Percentiles rank a stretch among this genome's conserved stretches.
Evolutionary conservation across 768 basidiomycete genomes (phyloP).

Genomic region (Trametes elegans): DNA sequence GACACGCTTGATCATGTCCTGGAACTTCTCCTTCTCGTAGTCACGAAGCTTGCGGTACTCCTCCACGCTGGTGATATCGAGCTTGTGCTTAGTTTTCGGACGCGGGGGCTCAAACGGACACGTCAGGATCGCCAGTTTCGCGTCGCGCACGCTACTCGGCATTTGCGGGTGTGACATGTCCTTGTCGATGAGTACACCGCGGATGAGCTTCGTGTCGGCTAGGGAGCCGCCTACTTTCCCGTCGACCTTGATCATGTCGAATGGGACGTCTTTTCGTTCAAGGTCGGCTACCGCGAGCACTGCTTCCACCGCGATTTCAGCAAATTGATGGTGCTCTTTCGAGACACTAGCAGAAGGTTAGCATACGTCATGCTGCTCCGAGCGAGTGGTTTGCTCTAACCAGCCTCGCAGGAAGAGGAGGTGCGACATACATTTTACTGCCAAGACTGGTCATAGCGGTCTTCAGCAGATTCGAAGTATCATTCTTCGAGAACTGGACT

Average conservation of each 20-base stretch:
- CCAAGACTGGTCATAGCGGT: constrained; percentile 95
- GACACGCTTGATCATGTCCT: constrained; percentile 94
- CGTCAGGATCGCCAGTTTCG: constrained; percentile 92
- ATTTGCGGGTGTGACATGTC: constrained; percentile 99
- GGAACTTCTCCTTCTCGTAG: constrained; percentile 96
- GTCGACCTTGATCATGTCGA: constrained; percentile 98
- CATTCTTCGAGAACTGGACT: constrained; percentile 77
- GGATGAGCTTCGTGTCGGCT: constrained; percentile 92
- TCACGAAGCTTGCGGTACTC: constrained; percentile 93
- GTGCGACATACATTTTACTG: constrained; percentile 83
- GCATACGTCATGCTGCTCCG: neutral
- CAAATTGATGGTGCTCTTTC: constrained; percentile 93
- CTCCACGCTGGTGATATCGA: constrained; percentile 95
- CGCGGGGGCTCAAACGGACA: constrained; percentile 99
- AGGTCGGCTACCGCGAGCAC: constrained; percentile 94
- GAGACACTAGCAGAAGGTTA: constrained; percentile 66
- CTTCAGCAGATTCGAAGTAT: constrained; percentile 88
- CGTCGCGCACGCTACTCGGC: constrained; percentile 86
- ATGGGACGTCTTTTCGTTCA: constrained; percentile 90
- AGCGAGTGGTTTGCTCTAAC: neutral
- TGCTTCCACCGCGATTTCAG: constrained; percentile 96
- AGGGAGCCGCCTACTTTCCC: constrained; percentile 98
- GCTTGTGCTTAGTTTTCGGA: constrained; percentile 98
- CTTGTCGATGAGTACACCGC: constrained; percentile 98
- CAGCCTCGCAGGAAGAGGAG: neutral